phyloP scores from a whole-genome alignment of 768 basidiomycete species.

The Gloeopeniophorella convolvens region DNA sequence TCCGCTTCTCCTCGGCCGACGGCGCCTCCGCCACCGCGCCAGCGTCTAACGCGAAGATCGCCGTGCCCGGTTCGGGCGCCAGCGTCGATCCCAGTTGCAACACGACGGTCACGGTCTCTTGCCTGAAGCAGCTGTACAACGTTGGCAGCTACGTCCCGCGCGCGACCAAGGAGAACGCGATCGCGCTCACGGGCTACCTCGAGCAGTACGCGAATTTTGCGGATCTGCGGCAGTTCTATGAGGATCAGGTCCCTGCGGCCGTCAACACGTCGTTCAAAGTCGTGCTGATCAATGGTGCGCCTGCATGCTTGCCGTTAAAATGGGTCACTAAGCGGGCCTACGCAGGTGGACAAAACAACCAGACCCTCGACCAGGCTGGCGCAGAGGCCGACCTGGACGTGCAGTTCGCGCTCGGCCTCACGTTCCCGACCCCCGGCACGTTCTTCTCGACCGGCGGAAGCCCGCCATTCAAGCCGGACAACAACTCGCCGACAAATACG shows the following conservation, averaged over 20 bases:
- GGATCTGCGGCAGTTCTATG: slow-evolving; percentile 20
- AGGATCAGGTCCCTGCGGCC: slow-evolving; percentile 12
- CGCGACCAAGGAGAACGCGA: slow-evolving; percentile 24
- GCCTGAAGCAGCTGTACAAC: slow-evolving; percentile 32
- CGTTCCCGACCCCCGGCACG: slow-evolving; percentile 23
- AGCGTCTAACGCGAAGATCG: not conserved
- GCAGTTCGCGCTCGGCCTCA: slow-evolving; percentile 21
- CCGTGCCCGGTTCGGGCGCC: slow-evolving; percentile 12
- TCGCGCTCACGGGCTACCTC: slow-evolving; percentile 34
- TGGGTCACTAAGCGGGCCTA: slow-evolving; percentile 27
- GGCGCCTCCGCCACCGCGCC: not conserved
- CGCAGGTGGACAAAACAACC: slow-evolving; percentile 20
- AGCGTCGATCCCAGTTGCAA: slow-evolving; percentile 24
- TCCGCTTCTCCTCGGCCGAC: slow-evolving; percentile 24
- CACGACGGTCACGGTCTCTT: slow-evolving; percentile 28
- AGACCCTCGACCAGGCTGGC: slow-evolving; percentile 14
- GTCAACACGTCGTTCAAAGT: slow-evolving; percentile 11
- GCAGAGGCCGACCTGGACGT: slow-evolving; percentile 23
- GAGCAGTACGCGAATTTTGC: slow-evolving; percentile 27
- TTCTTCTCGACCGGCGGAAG: slow-evolving; percentile 22
- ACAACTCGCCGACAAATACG: not conserved
- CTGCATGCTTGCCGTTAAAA: not conserved
- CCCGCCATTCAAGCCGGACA: slow-evolving; percentile 22
- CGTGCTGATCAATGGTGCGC: slow-evolving; percentile 10
- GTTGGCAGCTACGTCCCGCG: slow-evolving; percentile 23